Evolutionary conservation across 75 land plant species (phyloP).

Genomic region (Selaginella moellendorffii): DNA sequence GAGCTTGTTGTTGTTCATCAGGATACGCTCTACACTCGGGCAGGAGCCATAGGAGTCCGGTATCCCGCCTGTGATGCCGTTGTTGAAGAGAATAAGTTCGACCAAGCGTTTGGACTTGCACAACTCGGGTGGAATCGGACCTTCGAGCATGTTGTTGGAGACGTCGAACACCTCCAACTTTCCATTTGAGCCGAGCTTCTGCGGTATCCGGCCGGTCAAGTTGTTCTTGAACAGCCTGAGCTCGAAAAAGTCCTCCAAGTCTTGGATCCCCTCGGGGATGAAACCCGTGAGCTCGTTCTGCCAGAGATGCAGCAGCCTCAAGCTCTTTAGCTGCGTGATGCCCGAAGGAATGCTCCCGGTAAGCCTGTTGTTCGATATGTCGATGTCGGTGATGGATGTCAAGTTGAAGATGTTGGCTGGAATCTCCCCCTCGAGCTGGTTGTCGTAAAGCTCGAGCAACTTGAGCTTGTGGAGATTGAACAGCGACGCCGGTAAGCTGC

Average conservation of each 20-base stretch:
- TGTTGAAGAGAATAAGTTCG: constrained; percentile 52
- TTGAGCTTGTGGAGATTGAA: neutral
- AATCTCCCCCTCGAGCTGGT: neutral
- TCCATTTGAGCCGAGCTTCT: neutral
- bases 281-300: neutral
- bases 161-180: neutral
- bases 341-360: constrained; percentile 40
- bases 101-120: constrained; percentile 28
- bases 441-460: neutral
- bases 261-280: neutral
- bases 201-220: neutral
- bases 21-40: neutral
- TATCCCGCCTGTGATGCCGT: constrained; percentile 15
- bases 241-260: neutral
- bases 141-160: constrained; percentile 34
- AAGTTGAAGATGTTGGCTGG: neutral
- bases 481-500: constrained; percentile 30
- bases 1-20: neutral
- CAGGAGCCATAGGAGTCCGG: neutral
- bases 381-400: constrained; percentile 13
- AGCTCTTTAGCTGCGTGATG: constrained; percentile 29
- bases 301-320: constrained; percentile 36
- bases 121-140: constrained; percentile 14
- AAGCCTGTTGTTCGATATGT: constrained; percentile 41
- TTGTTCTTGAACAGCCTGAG: neutral